A percentile compares a stretch with the other conserved stretches of the same genome.
Conservation (phyloP, 805 yeast species). For the Candida bentonensis region DNA sequence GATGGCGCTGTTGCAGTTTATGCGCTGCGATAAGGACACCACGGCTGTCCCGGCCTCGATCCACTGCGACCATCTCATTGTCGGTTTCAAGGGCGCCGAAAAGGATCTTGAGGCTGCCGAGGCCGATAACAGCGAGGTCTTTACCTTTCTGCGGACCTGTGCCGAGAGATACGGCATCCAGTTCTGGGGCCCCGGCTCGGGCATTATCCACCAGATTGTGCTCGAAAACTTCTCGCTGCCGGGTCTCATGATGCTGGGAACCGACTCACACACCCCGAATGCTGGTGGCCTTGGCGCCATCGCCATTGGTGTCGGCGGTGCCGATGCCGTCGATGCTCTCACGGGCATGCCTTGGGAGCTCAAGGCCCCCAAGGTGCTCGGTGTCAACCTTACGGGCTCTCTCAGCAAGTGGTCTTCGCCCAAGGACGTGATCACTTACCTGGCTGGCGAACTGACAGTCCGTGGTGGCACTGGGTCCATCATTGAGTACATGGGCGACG, state of each 20-base stretch:
- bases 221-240: conserved; percentile 95
- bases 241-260: conserved; percentile 93
- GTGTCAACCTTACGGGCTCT: conserved; percentile 83
- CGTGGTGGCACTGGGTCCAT: conserved; percentile 97
- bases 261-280: conserved; percentile 97
- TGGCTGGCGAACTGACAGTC: conserved; percentile 88
- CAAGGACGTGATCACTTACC: conserved; percentile 84
- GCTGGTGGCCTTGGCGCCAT: conserved; percentile 98
- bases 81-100: conserved; percentile 87
- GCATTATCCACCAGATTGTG: conserved; percentile 96
- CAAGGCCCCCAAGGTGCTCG: conserved; percentile 90
- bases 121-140: conserved; percentile 83
- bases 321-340: conserved; percentile 96
- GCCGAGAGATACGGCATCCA: conserved; percentile 92
- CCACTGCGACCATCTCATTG: conserved; percentile 97
- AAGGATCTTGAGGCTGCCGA: conserved; percentile 70
- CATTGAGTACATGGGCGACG: conserved; percentile 94
- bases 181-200: conserved; percentile 99
- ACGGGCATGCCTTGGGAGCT: conserved; percentile 98
- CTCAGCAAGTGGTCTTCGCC: conserved; percentile 94
- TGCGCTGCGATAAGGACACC: conserved; percentile 83
- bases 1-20: conserved; percentile 96
- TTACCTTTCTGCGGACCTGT: conserved; percentile 84
- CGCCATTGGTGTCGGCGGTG: conserved; percentile 99
- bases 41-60: conserved; percentile 92